phyloP scores from a whole-genome alignment of 371 early-diverging fungal species.

The Coelomomyces lativittatus region DNA sequence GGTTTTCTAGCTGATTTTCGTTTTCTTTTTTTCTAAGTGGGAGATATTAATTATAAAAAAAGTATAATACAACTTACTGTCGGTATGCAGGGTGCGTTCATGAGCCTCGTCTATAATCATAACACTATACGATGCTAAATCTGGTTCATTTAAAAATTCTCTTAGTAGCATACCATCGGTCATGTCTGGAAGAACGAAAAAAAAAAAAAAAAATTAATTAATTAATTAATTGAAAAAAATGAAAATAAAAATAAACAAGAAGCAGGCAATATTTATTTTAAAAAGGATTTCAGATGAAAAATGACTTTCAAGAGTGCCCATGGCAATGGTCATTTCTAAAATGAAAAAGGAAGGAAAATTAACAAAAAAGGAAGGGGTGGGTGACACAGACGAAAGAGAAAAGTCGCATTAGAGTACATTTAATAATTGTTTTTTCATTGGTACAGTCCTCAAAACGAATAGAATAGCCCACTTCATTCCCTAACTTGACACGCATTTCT shows the following conservation, averaged over 20 bases:
- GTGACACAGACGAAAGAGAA: too few relatives aligned
- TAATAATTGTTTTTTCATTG: constrained; percentile 80
- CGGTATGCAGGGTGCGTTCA: constrained; percentile 95
- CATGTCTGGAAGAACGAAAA: constrained; percentile 36
- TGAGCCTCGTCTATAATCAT: constrained; percentile 99
- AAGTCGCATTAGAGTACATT: too few relatives aligned
- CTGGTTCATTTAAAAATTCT: constrained; percentile 94
- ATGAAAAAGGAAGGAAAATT: too few relatives aligned
- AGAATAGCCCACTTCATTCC: constrained; percentile 87
- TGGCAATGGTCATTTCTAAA: too few relatives aligned
- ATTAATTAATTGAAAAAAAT: neutral
- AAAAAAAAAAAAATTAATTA: neutral
- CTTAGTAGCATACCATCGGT: constrained; percentile 98
- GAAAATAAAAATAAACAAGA: neutral
- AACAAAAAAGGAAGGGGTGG: too few relatives aligned
- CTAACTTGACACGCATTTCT: constrained; percentile 82
- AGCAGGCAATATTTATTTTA: too few relatives aligned
- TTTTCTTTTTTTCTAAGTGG: too few relatives aligned
- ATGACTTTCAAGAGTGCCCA: too few relatives aligned
- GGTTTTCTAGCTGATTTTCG: too few relatives aligned
- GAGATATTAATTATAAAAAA: too few relatives aligned
- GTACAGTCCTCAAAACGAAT: constrained; percentile 97
- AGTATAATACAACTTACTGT: constrained; percentile 26
- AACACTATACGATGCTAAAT: constrained; percentile 69
- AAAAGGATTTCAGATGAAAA: too few relatives aligned